These are phyloP conservation scores for Mycosphaerella arachidis DNA, from an alignment of 2,329 filamentous ascomycete species.

Conservation along the genomic window DNA sequence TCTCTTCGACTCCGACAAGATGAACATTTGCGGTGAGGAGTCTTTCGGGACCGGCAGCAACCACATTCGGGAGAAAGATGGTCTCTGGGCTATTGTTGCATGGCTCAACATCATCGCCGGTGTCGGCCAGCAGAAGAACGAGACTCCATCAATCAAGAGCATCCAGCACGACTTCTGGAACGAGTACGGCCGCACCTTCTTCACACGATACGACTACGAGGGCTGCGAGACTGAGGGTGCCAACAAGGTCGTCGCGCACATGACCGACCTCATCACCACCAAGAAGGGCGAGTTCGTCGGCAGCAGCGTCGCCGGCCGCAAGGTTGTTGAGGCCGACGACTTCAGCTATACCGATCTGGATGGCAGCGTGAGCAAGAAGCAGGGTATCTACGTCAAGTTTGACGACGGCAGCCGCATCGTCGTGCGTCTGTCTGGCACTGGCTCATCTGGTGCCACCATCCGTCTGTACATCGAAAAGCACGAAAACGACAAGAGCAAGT, in stretches of 20 bases:
- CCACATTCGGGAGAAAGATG: conserved; percentile 98
- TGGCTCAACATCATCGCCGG: conserved; percentile 99
- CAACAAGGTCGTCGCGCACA: conserved; percentile 78
- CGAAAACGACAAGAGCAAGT: conserved; percentile 73
- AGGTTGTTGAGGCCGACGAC: conserved; percentile 84
- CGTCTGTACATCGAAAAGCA: conserved; percentile 97
- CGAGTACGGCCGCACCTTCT: conserved; percentile 94
- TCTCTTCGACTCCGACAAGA: conserved; percentile 87
- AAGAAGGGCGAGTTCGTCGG: conserved; percentile 72
- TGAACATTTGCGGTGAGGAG: conserved; percentile 98
- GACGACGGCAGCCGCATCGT: conserved; percentile 93
- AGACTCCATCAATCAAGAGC: conserved; percentile 86
- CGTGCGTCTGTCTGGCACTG: conserved; percentile 89
- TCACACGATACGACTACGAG: conserved; percentile 98
- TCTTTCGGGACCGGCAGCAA: conserved; percentile 97
- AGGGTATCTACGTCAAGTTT: conserved; percentile 92
- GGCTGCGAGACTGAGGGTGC: conserved; percentile 87
- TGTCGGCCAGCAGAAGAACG: conserved; percentile 73
- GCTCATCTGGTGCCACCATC: conserved; percentile 92
- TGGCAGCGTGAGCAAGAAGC: conserved; percentile 89
- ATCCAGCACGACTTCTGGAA: conserved; percentile 98
- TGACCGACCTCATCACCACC: conserved; percentile 70
- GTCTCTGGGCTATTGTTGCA: conserved; percentile 92
- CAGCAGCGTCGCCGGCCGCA: conserved; percentile 74
- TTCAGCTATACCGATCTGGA: conserved; percentile 99